A percentile compares a stretch with the other conserved stretches of the same genome.
phyloP scores from a whole-genome alignment of 148 eudicot genomes.

The Mesembryanthemum crystallinum region DNA sequence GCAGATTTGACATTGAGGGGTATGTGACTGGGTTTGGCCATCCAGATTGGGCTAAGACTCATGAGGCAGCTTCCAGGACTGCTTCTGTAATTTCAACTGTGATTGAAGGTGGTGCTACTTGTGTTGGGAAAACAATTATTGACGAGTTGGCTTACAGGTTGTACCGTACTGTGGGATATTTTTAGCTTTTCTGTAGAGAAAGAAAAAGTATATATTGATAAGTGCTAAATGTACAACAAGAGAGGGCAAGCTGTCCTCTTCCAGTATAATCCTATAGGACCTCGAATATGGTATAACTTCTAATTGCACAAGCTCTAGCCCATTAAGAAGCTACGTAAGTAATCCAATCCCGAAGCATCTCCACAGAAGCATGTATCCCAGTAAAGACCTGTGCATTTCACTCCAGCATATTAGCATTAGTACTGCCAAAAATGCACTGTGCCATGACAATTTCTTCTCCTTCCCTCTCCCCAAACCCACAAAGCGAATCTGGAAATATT shows the following conservation, averaged over 20 bases:
- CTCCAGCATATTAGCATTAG: too few species aligned
- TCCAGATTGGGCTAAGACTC: conserved; percentile 86
- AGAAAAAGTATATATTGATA: neutral
- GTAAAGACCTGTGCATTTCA: too few species aligned
- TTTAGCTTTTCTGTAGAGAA: neutral
- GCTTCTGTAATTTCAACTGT: conserved; percentile 64
- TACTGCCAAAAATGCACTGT: too few species aligned
- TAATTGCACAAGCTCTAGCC: too few species aligned
- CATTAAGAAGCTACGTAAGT: too few species aligned
- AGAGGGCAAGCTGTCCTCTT: neutral
- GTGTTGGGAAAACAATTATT: conserved; percentile 80
- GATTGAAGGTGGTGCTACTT: conserved; percentile 96
- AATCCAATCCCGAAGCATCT: too few species aligned
- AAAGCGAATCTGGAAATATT: too few species aligned
- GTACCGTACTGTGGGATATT: conserved; percentile 18
- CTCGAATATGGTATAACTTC: too few species aligned
- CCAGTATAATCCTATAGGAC: too few species aligned
- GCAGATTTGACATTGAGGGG: conserved; percentile 82
- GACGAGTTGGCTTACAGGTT: conserved; percentile 94
- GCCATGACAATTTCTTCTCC: too few species aligned
- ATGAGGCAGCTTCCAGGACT: conserved; percentile 73
- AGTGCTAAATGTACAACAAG: neutral
- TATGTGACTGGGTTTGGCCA: conserved; percentile 86
- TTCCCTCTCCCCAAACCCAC: too few species aligned
- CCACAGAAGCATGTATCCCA: too few species aligned